Base-by-base conservation (phyloP, 116 monocot genomes). In the Iris pallida region DNA sequence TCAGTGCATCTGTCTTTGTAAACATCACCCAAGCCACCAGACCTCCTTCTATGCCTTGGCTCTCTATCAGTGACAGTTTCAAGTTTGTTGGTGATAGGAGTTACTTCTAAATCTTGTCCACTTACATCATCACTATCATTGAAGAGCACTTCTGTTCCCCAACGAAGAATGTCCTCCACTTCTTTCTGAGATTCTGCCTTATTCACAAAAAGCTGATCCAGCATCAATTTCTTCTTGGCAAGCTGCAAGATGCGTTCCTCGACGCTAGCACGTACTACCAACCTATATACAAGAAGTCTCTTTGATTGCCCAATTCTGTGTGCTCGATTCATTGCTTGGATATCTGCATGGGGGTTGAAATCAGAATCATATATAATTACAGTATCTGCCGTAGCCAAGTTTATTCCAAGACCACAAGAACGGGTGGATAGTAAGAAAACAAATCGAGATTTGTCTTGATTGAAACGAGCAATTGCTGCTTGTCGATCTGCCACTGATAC, bases 291-390 rank as follows among this genome's bases (percentile, higher is more conserved):
- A 17, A 98, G 83, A 55, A 98, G 83, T 69, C 88, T 79, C 13
- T 84, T 98, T 68, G 93, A 98, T 64, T 98, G 97, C 14, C 97
- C 97, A 78, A 98, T 98, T 59, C 97, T 84, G 65, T 98, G 97
- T 52, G 97, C 97, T 73, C 97, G 85, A 61, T 98, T 98, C 97
- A 98, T 98, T 63, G 97, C 97, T 78, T 98, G 97, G 69, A 98
- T 98, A 82, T 98, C 97, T 71, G 97, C 97, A 75, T 98, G 97
- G 42, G 97, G 97, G 59, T 98, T 98, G 49, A 98, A 98, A 90
- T 98, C 97, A 63, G 97, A 98, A 79, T 98, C 97, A 90, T 98
- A 98, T 49, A 98, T 98, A 57, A 98, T 79, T n/a, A 98, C 97
- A 57, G 97, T 98, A 76, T 98, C 97, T 62, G 97, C 97, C 42